Evolutionary conservation across 2,329 filamentous ascomycete genomes (phyloP).

Genomic region (Xylaria sp.): DNA sequence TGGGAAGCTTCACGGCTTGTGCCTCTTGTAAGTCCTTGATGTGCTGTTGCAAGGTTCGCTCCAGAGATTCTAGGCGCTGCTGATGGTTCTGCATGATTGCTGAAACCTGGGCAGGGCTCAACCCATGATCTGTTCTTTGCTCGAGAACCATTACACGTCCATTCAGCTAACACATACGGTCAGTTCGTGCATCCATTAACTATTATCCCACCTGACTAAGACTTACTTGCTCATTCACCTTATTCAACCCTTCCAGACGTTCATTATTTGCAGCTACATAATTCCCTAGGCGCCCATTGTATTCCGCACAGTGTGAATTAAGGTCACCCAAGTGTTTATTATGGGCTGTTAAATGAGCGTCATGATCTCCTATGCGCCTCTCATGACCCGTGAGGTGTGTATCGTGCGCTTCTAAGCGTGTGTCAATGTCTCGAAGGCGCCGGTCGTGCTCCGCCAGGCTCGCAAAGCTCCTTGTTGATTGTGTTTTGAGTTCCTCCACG

Average conservation of each 20-base stretch:
- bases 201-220: neutral
- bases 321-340: constrained; percentile 32
- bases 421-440: constrained; percentile 27
- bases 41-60: constrained; percentile 31
- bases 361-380: constrained; percentile 26
- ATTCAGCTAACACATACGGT: constrained; percentile 26
- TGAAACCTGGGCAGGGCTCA: constrained; percentile 36
- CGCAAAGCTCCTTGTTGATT: constrained; percentile 34
- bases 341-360: constrained; percentile 23
- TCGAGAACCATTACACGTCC: constrained; percentile 30
- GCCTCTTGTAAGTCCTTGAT: constrained; percentile 32
- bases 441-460: constrained; percentile 34
- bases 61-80: constrained; percentile 38
- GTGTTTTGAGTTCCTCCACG: constrained; percentile 36
- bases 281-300: constrained; percentile 24
- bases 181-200: constrained; percentile 9
- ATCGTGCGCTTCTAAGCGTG: constrained; percentile 19
- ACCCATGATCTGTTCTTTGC: constrained; percentile 35
- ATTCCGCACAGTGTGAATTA: constrained; percentile 28
- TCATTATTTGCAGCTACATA: constrained; percentile 31
- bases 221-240: constrained; percentile 35
- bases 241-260: constrained; percentile 30
- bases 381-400: constrained; percentile 30
- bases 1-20: constrained; percentile 17
- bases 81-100: constrained; percentile 39